phyloP scores from a whole-genome alignment of 2,329 filamentous ascomycete species.

The Fusarium fracticaudum region DNA sequence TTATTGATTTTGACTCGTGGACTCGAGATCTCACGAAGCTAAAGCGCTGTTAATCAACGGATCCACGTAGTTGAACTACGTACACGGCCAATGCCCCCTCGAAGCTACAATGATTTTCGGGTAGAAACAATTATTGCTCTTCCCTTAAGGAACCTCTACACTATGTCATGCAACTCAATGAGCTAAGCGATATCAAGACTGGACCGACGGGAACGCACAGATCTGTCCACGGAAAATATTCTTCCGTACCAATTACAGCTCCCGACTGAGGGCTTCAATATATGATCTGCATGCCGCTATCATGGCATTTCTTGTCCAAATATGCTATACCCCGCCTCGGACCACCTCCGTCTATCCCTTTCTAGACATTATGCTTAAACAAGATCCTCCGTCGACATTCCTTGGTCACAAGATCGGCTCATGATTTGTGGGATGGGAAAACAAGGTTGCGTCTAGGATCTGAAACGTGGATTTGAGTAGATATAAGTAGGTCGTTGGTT shows the following conservation, averaged over 20 bases:
- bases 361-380: not conserved
- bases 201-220: not conserved
- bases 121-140: rapidly evolving
- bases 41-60: too few species aligned
- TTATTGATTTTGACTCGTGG: too few species aligned
- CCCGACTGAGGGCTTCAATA: not conserved
- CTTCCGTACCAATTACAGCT: not conserved
- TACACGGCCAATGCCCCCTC: rapidly evolving
- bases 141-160: rapidly evolving
- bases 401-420: not conserved
- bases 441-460: not conserved
- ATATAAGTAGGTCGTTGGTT: not conserved
- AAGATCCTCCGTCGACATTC: not conserved
- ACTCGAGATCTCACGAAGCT: too few species aligned
- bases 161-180: not conserved
- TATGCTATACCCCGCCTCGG: constrained; percentile 11
- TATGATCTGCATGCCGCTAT: not conserved
- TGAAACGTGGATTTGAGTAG: not conserved
- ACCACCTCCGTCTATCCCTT: not conserved
- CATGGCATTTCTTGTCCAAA: not conserved
- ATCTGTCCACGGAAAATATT: constrained; percentile 6
- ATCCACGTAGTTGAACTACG: too few species aligned
- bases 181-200: not conserved
- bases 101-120: rapidly evolving
- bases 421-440: not conserved